Evolutionary conservation across 768 basidiomycete genomes (phyloP).

Genomic region (Hortiboletus flavorubellus): DNA sequence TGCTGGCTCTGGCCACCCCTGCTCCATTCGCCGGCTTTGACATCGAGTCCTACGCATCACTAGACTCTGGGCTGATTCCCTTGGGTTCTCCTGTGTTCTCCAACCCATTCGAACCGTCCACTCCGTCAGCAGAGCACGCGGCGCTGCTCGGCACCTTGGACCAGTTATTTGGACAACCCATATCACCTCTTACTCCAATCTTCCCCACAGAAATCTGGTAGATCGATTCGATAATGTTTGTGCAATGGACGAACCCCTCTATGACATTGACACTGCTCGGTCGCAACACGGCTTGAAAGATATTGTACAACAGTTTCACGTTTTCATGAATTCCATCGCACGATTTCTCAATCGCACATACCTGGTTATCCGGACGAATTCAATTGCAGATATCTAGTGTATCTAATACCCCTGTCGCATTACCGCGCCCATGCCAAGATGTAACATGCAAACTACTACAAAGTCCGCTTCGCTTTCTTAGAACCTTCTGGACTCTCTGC

Average conservation of each 20-base stretch:
- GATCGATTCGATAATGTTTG: background rate
- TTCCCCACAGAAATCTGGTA: slow-evolving; percentile 15
- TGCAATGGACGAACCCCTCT: background rate
- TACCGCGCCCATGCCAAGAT: background rate
- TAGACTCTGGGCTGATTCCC: slow-evolving; percentile 9
- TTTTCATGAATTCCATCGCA: background rate
- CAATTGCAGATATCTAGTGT: slow-evolving; percentile 16
- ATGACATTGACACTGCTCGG: background rate
- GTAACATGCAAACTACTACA: background rate
- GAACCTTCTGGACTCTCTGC: slow-evolving; percentile 14
- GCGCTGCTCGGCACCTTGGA: slow-evolving; percentile 24
- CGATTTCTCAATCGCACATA: slow-evolving; percentile 1
- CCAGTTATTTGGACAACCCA: slow-evolving; percentile 29
- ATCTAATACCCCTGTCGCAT: slow-evolving; percentile 14
- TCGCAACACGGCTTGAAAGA: background rate
- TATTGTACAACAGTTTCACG: background rate
- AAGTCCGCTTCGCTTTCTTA: slow-evolving; percentile 33
- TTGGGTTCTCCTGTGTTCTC: slow-evolving; percentile 29
- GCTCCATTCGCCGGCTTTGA: slow-evolving; percentile 10
- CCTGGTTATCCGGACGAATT: slow-evolving; percentile 8
- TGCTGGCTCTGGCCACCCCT: slow-evolving; percentile 1
- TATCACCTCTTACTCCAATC: slow-evolving; percentile 22
- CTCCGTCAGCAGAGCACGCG: background rate
- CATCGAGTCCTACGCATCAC: slow-evolving; percentile 4
- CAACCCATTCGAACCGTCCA: slow-evolving; percentile 27